Conservation (phyloP, 208 protist genomes). For the Wallacemonas collosoma region DNA sequence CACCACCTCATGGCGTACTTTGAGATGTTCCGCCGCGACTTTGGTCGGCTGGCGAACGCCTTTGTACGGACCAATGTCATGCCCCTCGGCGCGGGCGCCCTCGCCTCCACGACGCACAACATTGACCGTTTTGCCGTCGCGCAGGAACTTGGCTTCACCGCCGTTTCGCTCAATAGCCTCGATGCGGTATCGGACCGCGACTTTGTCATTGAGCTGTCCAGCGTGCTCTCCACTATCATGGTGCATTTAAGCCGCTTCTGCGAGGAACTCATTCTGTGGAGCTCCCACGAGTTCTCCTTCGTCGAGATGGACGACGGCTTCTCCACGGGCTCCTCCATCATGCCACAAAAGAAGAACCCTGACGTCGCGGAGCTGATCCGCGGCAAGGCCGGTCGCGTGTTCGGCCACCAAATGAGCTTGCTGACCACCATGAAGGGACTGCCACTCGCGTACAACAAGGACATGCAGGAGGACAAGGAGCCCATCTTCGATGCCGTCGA, state of each 20-base stretch:
- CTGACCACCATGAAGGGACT: constrained; percentile 38
- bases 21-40: constrained; percentile 36
- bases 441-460: constrained; percentile 40
- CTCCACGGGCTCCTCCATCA: constrained; percentile 38
- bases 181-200: constrained; percentile 34
- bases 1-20: constrained; percentile 39
- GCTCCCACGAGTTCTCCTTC: constrained; percentile 34
- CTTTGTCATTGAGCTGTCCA: constrained; percentile 35
- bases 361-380: constrained; percentile 37
- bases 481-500: constrained; percentile 34
- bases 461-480: constrained; percentile 44
- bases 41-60: constrained; percentile 26
- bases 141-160: constrained; percentile 27
- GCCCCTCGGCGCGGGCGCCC: constrained; percentile 31
- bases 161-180: constrained; percentile 31
- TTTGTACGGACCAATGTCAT: constrained; percentile 28
- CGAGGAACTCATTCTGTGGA: constrained; percentile 40
- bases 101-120: constrained; percentile 30
- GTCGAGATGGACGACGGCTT: constrained; percentile 38
- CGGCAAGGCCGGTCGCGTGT: constrained; percentile 35
- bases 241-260: constrained; percentile 41
- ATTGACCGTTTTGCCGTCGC: constrained; percentile 27
- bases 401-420: constrained; percentile 28
- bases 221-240: constrained; percentile 28
- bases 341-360: constrained; percentile 40